Evolutionary conservation across 2,329 filamentous ascomycete genomes (phyloP), one percentile per base, ranked within the genome.

Genomic region (Cryphonectria carpinicola): DNA sequence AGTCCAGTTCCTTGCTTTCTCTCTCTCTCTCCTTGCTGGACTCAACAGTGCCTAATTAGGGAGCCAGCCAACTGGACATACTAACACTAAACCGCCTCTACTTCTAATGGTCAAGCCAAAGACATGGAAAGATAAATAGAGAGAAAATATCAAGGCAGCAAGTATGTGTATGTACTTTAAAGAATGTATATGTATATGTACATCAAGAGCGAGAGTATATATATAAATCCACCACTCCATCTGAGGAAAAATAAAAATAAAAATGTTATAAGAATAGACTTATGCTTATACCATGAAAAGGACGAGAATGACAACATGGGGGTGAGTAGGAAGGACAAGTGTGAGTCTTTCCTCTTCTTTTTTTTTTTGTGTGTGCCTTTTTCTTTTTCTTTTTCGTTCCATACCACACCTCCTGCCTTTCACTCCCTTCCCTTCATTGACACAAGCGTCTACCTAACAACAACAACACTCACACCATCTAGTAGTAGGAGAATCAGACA

Each of bases 331-430:
- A 22, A 19, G 25, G 25, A 58, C 25, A 19, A 58, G 14, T 58
- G 14, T 58, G 54, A 17, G 35, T 0, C 14, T 35, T 19, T 19
- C 28, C 17, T 10, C 22, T 39, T 56, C 46, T 25, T 39, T 3
- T 66, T 19, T 56, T 10, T 37, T 10, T 13, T 39, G 10, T 13
- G 37, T 39, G 37, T 39, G 37, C 37, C 1, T 13, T 35, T 25
- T 14, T 8, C 14, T 6, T 19, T 37, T 32, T 54, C 43, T 37
- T 37, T 0, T 32, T 39, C 37, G 1, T 66, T 25, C 32, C 14
- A 35, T 68, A 56, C 76, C 17, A 69, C 71, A 14, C 37, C 41
- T 19, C 13, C 25, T 49, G 11, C 19, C 62, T 13, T 19, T 64
- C 6, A 3, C 13, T 13, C 37, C 10, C 8, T 14, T 58, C 28